These are phyloP conservation scores for Eucalyptus grandis DNA, from an alignment of 345 rosid species.

Conservation along the genomic window DNA sequence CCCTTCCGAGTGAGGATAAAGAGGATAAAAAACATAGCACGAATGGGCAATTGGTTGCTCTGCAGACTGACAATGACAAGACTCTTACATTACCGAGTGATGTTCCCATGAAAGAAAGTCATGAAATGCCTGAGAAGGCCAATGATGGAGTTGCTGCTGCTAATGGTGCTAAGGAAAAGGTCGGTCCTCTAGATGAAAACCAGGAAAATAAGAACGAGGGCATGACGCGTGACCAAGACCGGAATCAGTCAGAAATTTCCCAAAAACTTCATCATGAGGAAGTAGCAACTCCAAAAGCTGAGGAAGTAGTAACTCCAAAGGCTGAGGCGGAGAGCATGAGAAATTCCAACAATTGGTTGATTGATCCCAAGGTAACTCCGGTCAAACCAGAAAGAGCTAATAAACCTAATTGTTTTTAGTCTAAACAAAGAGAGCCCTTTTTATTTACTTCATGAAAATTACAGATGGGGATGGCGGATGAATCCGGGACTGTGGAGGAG, in stretches of 20 bases:
- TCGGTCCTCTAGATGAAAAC: neutral
- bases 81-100: constrained; percentile 28
- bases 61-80: constrained; percentile 4
- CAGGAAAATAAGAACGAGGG: constrained; percentile 2
- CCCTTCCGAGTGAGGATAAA: neutral
- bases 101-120: constrained; percentile 18
- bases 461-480: constrained; percentile 49
- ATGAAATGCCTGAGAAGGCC: neutral
- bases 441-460: neutral
- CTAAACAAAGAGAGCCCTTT: neutral
- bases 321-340: constrained; percentile 11
- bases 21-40: constrained; percentile 5
- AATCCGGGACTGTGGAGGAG: constrained; percentile 61
- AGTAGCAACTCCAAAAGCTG: constrained; percentile 11
- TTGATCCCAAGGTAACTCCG: constrained; percentile 39
- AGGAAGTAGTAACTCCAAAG: constrained; percentile 8
- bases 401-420: neutral
- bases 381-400: neutral
- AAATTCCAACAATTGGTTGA: constrained; percentile 54
- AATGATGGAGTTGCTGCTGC: neutral
- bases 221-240: neutral
- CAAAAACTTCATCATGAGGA: neutral
- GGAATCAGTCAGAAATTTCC: neutral
- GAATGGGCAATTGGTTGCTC: constrained; percentile 3
- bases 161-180: neutral